Conservation (phyloP, 441 rosid species). For the Adansonia rubrostipa region DNA sequence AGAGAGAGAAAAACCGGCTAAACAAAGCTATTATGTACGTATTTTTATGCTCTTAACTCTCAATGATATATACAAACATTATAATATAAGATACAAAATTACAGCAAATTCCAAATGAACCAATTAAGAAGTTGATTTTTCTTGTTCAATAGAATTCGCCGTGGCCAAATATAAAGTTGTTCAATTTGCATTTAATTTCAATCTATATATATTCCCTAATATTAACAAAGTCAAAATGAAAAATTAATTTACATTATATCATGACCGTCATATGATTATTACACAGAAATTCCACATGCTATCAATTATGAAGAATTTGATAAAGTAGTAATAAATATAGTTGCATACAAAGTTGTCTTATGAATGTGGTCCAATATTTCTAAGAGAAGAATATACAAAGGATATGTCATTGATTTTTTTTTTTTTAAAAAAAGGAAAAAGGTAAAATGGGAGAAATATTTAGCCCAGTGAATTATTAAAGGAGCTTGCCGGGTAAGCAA, state of each 20-base stretch:
- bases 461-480: not conserved
- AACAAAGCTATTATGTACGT: too few relatives aligned
- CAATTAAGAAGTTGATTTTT: not conserved
- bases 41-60: not conserved
- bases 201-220: too few relatives aligned
- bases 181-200: too few relatives aligned
- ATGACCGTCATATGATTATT: too few relatives aligned
- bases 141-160: too few relatives aligned
- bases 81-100: not conserved
- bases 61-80: not conserved
- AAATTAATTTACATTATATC: too few relatives aligned
- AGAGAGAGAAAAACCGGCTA: not conserved
- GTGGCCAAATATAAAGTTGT: too few relatives aligned
- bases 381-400: not conserved
- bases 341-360: not conserved
- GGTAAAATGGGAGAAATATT: not conserved
- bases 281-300: not conserved
- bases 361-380: not conserved
- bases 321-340: not conserved
- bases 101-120: not conserved
- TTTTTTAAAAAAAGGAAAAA: not conserved
- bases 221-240: too few relatives aligned
- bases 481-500: not conserved
- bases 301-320: not conserved
- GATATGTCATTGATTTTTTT: not conserved